Evolutionary conservation across 2,329 filamentous ascomycete species (phyloP), one percentile per base, ranked within the genome.

Genomic region (Zymoseptoria passerinii): DNA sequence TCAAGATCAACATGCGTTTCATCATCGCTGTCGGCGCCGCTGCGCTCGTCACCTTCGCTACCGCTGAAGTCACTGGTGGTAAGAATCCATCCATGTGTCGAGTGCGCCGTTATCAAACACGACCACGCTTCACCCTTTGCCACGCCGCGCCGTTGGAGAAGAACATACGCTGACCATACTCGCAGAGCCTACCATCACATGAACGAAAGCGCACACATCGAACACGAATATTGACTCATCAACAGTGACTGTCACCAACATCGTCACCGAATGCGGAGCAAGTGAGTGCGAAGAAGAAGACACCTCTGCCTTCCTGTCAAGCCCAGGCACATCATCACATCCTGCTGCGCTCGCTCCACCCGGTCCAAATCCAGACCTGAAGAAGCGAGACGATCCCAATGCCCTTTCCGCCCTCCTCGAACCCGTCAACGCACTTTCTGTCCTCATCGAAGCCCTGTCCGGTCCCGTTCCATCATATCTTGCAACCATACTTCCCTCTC

Each of bases 61-160:
- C 55, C 16, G 66, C 67, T 19, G 64, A 68, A 44, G 61, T 54
- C 54, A 67, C 67, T 59, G 65, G 66, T 69, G 60, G 60, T 65
- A 50, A 51, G 63, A 61, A 13, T 48, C 20, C n/a, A 40, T 54
- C 44, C 28, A 48, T 16, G 28, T 23, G 8, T 16, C 23, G 44
- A 48, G 13, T 27, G 23, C 20, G 19, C 18, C 27, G 35, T n/a
- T 49, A 6, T 44, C 35, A 2, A 44, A 16, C 13, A 44, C 35
- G 35, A 6, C 13, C 35, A n/a, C 35, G 5, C 35, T 44, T n/a
- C 35, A 44, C n/a, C 35, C 5, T 44, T 4, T 13, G n/a, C 35
- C 35, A 44, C 35, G 7, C 10, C 16, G 35, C 35, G 18, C 49
- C 49, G 18, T 20, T 50, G 49, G 20, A 13, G 49, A 50, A 18